phyloP scores from a whole-genome alignment of 1,284 basidiomycete genomes.

The Blastosporella zonata region DNA sequence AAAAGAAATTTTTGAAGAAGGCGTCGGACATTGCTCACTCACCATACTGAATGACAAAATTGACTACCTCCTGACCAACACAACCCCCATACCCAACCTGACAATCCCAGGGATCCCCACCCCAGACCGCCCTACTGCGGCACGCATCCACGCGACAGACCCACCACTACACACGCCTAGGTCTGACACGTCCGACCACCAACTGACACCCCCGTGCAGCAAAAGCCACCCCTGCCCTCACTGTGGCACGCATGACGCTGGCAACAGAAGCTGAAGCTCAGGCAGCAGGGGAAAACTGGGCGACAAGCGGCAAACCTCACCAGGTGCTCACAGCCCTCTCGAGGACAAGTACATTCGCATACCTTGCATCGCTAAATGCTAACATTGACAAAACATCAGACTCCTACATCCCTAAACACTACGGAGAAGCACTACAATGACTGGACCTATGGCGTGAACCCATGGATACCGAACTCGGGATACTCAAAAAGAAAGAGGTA shows the following conservation, averaged over 20 bases:
- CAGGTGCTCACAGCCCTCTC: background rate
- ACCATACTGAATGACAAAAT: background rate
- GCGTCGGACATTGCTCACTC: constrained; percentile 12
- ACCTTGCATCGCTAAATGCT: background rate
- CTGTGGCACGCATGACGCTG: background rate
- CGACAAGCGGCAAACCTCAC: background rate
- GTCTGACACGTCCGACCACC: background rate
- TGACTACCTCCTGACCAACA: background rate
- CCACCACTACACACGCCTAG: background rate
- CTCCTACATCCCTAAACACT: background rate
- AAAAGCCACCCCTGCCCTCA: background rate
- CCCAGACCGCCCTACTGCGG: background rate
- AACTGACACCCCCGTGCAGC: background rate
- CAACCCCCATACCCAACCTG: background rate
- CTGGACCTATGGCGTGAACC: constrained; percentile 4
- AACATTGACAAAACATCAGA: background rate
- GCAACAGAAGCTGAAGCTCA: background rate
- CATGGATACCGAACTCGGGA: constrained; percentile 1
- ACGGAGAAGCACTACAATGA: constrained; percentile 5
- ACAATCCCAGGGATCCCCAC: background rate
- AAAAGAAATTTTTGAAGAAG: constrained; percentile 29
- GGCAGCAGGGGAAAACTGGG: background rate
- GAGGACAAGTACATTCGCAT: background rate
- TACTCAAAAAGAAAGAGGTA: background rate
- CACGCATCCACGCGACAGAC: background rate